phyloP scores from a whole-genome alignment of 805 yeast genomes.

The Metschnikowia cubensis region DNA sequence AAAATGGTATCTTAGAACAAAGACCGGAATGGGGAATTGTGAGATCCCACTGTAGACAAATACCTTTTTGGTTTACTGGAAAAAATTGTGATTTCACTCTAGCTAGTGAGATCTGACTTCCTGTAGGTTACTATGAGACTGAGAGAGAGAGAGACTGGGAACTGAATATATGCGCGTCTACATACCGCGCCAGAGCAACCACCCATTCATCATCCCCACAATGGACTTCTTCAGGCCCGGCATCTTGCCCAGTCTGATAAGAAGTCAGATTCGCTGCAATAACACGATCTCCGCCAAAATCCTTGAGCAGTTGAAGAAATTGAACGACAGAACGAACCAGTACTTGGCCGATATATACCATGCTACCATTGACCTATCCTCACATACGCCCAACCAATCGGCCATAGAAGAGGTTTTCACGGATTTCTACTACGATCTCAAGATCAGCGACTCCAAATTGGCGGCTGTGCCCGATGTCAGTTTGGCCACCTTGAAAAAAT shows the following conservation, averaged over 20 bases:
- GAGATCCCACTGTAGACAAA: too few species aligned
- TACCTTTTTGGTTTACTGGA: not conserved
- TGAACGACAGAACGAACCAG: conserved; percentile 19
- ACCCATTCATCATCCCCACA: not conserved
- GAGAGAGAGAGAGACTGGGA: not conserved
- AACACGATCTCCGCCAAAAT: conserved; percentile 30
- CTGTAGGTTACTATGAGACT: not conserved
- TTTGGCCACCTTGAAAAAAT: conserved; percentile 6
- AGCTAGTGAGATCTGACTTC: too few species aligned
- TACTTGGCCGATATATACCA: conserved; percentile 18
- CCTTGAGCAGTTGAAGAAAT: conserved; percentile 18
- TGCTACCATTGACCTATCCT: not conserved
- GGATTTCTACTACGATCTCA: conserved; percentile 16
- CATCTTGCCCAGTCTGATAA: conserved; percentile 13
- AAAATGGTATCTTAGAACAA: too few species aligned
- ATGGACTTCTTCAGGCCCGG: conserved; percentile 25
- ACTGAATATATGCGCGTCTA: not conserved
- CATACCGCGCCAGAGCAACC: not conserved
- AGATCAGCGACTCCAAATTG: conserved; percentile 12
- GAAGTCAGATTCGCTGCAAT: conserved; percentile 23
- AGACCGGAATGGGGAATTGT: too few species aligned
- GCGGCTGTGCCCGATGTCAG: conserved; percentile 13
- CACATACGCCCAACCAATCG: conserved; percentile 12
- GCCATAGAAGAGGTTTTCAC: conserved; percentile 12
- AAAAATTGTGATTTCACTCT: too few species aligned